Base-by-base conservation (phyloP, 1,284 basidiomycete species). In the Peniophora sp. region DNA sequence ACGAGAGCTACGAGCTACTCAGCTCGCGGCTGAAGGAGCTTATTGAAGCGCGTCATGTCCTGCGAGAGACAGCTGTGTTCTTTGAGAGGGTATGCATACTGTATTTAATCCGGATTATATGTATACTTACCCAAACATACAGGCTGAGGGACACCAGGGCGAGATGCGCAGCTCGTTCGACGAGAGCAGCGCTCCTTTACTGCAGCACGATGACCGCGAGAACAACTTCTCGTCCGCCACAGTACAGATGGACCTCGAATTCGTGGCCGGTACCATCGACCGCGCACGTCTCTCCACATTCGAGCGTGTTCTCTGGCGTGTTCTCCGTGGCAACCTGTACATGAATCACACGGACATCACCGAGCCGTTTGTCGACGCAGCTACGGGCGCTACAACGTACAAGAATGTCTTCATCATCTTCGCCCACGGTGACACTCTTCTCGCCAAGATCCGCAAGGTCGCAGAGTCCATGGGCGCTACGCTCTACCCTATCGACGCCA, bases 391-490 rank as follows among this genome's bases (percentile, higher is more conserved):
- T 36, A 88, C 94, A 69, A 89, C 88, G 8, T 83, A 87, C 72
- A 99, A 99, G 79, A 95, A 98, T 60, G 97, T 99, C 42, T 99
- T 99, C 74, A 97, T 99, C 73, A 98, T 99, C 68, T 99, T 99
- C 63, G 97, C 96, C 0, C 97, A 99, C 62, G 97, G 97, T 34
- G 84, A 92, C 47, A 86, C 89, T 41, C 77, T 99, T 18, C 83
- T 99, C 24, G 81, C 90, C 60, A 99, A 99, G 79, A 98, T 99
- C 64, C 92, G 96, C 65, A 98, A 96, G 69, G 92, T 99, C 55
- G 89, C 94, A 44, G 97, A 98, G 71, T 95, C 92, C 27, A 97
- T 99, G 91, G 95, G 97, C 45, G 97, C 89, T 2, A 97, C 93
- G 0, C 75, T 99, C 51, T 98, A 96, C 71, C 92, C 94, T 34